Evolutionary conservation across 176 grass and related monocot genomes (phyloP).

Genomic region (Elaeis guineensis): DNA sequence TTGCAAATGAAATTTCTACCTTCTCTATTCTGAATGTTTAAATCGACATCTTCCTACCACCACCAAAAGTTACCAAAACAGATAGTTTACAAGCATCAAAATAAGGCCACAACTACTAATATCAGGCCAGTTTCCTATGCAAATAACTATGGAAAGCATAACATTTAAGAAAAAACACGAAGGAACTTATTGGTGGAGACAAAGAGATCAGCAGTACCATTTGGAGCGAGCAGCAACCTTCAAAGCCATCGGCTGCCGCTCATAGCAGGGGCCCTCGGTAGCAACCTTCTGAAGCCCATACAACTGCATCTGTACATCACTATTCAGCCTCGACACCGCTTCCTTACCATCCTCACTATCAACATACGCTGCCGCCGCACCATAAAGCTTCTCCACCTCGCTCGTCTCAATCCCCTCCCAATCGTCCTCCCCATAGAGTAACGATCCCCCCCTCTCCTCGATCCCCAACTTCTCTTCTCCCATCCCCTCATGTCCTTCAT

Average conservation of each 20-base stretch:
- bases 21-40: too few species aligned
- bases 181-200: background rate
- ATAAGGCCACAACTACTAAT: too few species aligned
- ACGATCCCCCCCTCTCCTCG: slow-evolving; percentile 5
- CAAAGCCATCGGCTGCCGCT: slow-evolving; percentile 32
- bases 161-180: background rate
- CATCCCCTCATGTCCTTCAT: background rate
- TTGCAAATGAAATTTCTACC: too few species aligned
- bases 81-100: too few species aligned
- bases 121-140: background rate
- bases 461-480: background rate
- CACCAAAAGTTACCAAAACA: too few species aligned
- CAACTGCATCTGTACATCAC: slow-evolving; percentile 24
- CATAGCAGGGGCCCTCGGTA: slow-evolving; percentile 38
- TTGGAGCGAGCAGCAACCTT: slow-evolving; percentile 38
- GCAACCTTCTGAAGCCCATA: slow-evolving; percentile 37
- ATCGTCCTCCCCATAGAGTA: slow-evolving; percentile 21
- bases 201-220: slow-evolving; percentile 25
- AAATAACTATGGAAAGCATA: background rate
- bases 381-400: slow-evolving; percentile 34
- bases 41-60: too few species aligned
- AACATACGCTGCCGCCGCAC: slow-evolving; percentile 20
- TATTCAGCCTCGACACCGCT: slow-evolving; percentile 14
- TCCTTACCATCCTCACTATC: slow-evolving; percentile 33
- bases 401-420: slow-evolving; percentile 24